Conservation (phyloP, 371 early-diverging fungal genomes). For the Saksenaea oblongispora region DNA sequence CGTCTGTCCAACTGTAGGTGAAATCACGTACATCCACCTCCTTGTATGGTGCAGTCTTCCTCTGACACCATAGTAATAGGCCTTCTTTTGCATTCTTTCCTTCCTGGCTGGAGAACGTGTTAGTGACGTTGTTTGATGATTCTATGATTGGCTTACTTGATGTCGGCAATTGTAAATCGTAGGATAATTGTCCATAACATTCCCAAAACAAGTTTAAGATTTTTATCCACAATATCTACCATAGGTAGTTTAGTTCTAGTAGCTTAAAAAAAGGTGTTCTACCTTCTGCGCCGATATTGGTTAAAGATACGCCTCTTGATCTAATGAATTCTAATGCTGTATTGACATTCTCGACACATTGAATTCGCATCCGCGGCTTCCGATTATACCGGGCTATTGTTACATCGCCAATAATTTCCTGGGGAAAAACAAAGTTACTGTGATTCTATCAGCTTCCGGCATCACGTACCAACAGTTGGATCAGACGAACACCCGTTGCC, state of each 20-base stretch:
- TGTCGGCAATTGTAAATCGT: conserved; percentile 92
- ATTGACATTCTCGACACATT: conserved; percentile 96
- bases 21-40: conserved; percentile 87
- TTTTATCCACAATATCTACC: conserved; percentile 93
- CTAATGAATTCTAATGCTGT: conserved; percentile 92
- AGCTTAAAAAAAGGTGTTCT: neutral
- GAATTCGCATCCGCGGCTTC: conserved; percentile 88
- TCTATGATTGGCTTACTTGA: conserved; percentile 54
- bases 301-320: conserved; percentile 79
- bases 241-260: neutral
- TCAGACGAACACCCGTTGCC: conserved; percentile 82
- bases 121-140: neutral
- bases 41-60: conserved; percentile 87
- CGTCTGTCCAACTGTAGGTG: conserved; percentile 92
- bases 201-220: conserved; percentile 94
- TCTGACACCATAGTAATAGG: conserved; percentile 95
- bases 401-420: conserved; percentile 85
- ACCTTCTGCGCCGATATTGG: conserved; percentile 94
- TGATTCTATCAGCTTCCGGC: neutral
- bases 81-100: conserved; percentile 93
- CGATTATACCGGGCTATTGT: conserved; percentile 80
- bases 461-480: conserved; percentile 76
- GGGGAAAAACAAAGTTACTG: conserved; percentile 14
- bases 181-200: conserved; percentile 98
- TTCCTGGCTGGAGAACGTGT: conserved; percentile 66